These are phyloP conservation scores for Tricholoma terreum DNA, from an alignment of 768 basidiomycete species.

Conservation along the genomic window DNA sequence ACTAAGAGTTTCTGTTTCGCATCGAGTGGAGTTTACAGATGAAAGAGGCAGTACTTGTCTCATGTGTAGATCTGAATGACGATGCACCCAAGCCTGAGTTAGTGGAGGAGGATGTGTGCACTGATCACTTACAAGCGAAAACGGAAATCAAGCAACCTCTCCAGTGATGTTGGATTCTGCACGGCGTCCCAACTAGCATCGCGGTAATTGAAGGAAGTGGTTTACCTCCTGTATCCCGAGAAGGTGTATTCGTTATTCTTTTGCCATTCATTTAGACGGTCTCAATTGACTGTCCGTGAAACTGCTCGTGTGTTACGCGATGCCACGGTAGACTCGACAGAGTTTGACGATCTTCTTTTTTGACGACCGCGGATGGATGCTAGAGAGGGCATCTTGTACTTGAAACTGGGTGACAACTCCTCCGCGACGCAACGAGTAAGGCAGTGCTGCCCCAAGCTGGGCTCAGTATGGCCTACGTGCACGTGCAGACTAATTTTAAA, in stretches of 20 bases:
- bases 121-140: constrained; percentile 55
- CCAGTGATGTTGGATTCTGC: constrained; percentile 60
- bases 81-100: not conserved
- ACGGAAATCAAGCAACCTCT: constrained; percentile 59
- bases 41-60: constrained; percentile 49
- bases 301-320: not conserved
- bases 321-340: not conserved
- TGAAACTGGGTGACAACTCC: no score
- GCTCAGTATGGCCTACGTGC: no score
- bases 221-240: constrained; percentile 66
- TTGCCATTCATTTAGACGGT: constrained; percentile 65
- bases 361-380: not conserved
- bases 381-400: not conserved
- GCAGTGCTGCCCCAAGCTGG: no score
- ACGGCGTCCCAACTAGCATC: constrained; percentile 8
- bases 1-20: constrained; percentile 40
- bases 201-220: constrained; percentile 4
- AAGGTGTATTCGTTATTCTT: constrained; percentile 73
- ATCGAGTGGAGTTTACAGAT: constrained; percentile 10
- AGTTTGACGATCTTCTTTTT: not conserved
- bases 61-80: constrained; percentile 63
- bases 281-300: constrained; percentile 35
- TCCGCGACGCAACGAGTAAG: no score
- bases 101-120: constrained; percentile 13
- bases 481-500: no score